Evolutionary conservation across 352 stramenopile species (phyloP).

Genomic region (Phytophthora pistaciae): DNA sequence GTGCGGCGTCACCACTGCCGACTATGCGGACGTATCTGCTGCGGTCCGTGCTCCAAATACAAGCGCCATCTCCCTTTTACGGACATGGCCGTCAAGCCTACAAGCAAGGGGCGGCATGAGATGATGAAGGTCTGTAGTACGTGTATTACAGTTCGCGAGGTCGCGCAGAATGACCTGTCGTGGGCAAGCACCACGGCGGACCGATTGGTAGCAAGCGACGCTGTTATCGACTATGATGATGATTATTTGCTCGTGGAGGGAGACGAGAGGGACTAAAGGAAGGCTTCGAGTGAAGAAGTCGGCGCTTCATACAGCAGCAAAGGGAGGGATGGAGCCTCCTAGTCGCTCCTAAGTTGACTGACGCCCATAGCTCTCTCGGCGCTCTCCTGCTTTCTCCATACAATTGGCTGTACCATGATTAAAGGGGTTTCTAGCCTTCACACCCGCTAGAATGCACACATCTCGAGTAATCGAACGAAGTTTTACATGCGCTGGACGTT

Average conservation of each 20-base stretch:
- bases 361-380: constrained; percentile 4
- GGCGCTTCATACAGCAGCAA: constrained; percentile 10
- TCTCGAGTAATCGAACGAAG: constrained; percentile 35
- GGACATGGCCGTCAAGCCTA: constrained; percentile 48
- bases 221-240: constrained; percentile 59
- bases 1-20: constrained; percentile 85
- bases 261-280: constrained; percentile 3
- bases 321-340: constrained; percentile 15
- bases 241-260: constrained; percentile 49
- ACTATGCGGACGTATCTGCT: constrained; percentile 86
- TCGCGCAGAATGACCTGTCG: constrained; percentile 59
- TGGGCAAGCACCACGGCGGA: constrained; percentile 60
- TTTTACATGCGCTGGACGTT: constrained; percentile 22
- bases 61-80: constrained; percentile 74
- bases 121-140: constrained; percentile 78
- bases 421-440: constrained; percentile 24
- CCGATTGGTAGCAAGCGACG: constrained; percentile 63
- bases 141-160: constrained; percentile 71
- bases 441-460: constrained; percentile 25
- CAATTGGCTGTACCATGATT: constrained; percentile 36
- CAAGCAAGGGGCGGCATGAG: constrained; percentile 52
- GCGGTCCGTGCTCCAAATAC: constrained; percentile 80
- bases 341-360: constrained; percentile 4
- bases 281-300: constrained; percentile 27
- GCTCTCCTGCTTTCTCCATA: constrained; percentile 12